A percentile compares a stretch with the other conserved stretches of the same genome.
phyloP scores from a whole-genome alignment of 2,329 filamentous ascomycete species.

The Aspergillus tubingensis region DNA sequence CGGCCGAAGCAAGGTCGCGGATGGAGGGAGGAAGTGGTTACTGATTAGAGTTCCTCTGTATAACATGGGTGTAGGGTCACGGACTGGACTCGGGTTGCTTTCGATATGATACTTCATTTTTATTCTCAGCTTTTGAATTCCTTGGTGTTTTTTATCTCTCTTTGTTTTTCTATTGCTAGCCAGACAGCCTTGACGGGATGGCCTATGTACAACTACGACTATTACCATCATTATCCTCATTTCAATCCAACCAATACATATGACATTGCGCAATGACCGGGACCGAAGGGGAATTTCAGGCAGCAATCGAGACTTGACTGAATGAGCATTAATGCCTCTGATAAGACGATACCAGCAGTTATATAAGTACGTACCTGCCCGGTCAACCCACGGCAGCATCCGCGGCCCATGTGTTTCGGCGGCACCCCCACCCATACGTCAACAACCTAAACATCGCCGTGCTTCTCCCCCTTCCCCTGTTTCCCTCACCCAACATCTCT shows the following conservation, averaged over 20 bases:
- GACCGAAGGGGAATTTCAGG: no score
- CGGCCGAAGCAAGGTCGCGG: constrained; percentile 36
- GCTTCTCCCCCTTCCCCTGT: background rate
- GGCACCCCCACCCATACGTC: constrained; percentile 10
- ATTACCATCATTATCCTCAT: background rate
- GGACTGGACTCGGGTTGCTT: background rate
- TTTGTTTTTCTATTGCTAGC: background rate
- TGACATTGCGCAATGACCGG: background rate
- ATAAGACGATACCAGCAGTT: background rate
- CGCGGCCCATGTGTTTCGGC: background rate
- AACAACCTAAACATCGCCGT: constrained; percentile 3
- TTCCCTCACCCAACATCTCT: background rate
- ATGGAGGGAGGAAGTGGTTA: constrained; percentile 26
- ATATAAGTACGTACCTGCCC: background rate
- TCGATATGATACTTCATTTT: background rate
- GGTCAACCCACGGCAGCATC: background rate
- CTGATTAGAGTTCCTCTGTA: constrained; percentile 10
- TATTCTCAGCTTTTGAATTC: background rate
- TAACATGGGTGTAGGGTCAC: background rate
- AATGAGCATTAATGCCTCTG: background rate
- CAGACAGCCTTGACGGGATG: background rate
- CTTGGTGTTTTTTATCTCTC: background rate
- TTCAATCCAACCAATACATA: background rate
- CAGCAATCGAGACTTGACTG: background rate
- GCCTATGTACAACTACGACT: background rate